Percentiles rank a stretch among this genome's conserved stretches.
These are phyloP conservation scores for Clitoria ternatea DNA, from an alignment of 306 rosid species.

Conservation along the genomic window DNA sequence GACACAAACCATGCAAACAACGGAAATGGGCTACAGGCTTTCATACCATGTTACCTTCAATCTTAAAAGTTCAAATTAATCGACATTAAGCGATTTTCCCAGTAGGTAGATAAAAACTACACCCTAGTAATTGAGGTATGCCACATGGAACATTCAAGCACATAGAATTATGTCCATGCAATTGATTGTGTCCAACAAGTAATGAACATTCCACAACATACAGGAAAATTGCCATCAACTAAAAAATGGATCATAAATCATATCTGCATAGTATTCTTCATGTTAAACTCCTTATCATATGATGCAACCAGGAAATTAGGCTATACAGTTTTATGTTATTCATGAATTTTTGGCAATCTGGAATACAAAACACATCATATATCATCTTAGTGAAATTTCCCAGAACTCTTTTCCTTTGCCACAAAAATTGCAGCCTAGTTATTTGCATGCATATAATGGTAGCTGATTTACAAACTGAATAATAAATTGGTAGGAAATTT, in stretches of 20 bases:
- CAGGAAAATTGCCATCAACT: not conserved
- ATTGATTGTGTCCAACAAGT: not conserved
- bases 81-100: no score
- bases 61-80: no score
- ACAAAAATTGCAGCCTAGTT: not conserved
- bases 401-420: conserved; percentile 16
- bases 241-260: not conserved
- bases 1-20: no score
- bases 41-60: no score
- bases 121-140: no score
- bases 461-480: not conserved
- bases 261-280: not conserved
- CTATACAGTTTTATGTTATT: not conserved
- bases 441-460: not conserved
- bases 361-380: not conserved
- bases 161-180: not conserved
- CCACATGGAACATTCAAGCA: no score
- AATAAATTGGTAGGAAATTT: not conserved
- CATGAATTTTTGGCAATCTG: conserved; percentile 5
- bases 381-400: conserved; percentile 13
- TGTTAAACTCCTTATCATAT: not conserved
- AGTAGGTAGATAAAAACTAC: no score
- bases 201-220: not conserved
- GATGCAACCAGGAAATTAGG: not conserved
- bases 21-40: no score